A percentile compares a stretch with the other conserved stretches of the same genome.
Evolutionary conservation across 2,329 filamentous ascomycete genomes (phyloP).

Genomic region (Chaetomiaceae sp.): DNA sequence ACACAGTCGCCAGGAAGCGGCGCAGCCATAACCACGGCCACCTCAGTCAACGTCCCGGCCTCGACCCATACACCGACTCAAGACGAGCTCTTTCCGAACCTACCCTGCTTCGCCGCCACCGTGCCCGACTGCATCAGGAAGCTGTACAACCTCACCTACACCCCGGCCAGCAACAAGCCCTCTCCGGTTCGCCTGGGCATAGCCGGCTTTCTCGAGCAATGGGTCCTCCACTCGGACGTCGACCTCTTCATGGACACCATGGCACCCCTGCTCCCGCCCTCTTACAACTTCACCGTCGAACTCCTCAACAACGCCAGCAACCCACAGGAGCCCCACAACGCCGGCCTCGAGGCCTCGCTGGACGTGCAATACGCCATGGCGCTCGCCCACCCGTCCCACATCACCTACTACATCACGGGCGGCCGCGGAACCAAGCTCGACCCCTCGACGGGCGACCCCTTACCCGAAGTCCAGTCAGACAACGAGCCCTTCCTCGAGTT

Average conservation of each 20-base stretch:
- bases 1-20: neutral
- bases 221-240: constrained; percentile 42
- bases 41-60: constrained; percentile 14
- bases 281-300: constrained; percentile 35
- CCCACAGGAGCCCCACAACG: constrained; percentile 33
- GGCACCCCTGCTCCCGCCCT: constrained; percentile 28
- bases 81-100: constrained; percentile 21
- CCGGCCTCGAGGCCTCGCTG: constrained; percentile 44
- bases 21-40: neutral
- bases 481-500: constrained; percentile 58
- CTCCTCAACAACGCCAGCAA: constrained; percentile 45
- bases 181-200: constrained; percentile 42
- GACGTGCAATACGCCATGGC: constrained; percentile 48
- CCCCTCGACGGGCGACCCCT: constrained; percentile 32
- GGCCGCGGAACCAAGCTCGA: constrained; percentile 42
- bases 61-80: neutral
- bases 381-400: constrained; percentile 40
- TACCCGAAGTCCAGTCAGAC: constrained; percentile 30
- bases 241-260: constrained; percentile 36
- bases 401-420: constrained; percentile 43
- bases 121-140: constrained; percentile 40
- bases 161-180: constrained; percentile 19
- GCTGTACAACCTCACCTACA: constrained; percentile 44
- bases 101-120: constrained; percentile 32
- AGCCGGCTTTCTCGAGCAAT: constrained; percentile 48